These are phyloP conservation scores for Cladorrhinum sp. DNA, from an alignment of 2,329 filamentous ascomycete species.

Conservation along the genomic window DNA sequence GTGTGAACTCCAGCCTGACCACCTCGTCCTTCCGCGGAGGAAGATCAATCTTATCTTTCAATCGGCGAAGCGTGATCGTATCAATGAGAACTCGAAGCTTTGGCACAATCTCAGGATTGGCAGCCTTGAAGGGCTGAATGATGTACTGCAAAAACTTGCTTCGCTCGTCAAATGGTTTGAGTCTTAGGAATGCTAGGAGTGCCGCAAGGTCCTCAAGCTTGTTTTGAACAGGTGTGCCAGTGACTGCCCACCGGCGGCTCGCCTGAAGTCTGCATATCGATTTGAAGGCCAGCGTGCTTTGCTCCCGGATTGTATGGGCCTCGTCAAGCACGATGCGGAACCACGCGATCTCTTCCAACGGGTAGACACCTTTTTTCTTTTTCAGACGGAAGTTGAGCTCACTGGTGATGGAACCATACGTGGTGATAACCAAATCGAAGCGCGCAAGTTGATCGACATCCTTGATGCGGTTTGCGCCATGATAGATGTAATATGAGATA, in stretches of 20 bases:
- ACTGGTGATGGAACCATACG: slow-evolving; percentile 82
- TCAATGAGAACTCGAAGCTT: slow-evolving; percentile 88
- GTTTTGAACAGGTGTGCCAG: slow-evolving; percentile 93
- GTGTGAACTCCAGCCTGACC: slow-evolving; percentile 70
- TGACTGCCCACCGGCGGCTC: slow-evolving; percentile 90
- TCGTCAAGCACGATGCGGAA: slow-evolving; percentile 94
- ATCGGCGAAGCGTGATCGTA: slow-evolving; percentile 85
- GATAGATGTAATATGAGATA: slow-evolving; percentile 78
- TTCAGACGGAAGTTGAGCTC: slow-evolving; percentile 67
- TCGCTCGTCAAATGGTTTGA: slow-evolving; percentile 81
- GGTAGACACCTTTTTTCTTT: slow-evolving; percentile 56
- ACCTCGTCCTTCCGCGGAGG: slow-evolving; percentile 71
- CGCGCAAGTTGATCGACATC: slow-evolving; percentile 64
- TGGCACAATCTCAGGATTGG: slow-evolving; percentile 77
- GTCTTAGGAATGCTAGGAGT: slow-evolving; percentile 77
- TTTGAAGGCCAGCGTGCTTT: slow-evolving; percentile 76
- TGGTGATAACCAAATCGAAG: slow-evolving; percentile 86
- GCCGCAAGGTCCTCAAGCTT: slow-evolving; percentile 85
- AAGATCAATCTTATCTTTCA: slow-evolving; percentile 88
- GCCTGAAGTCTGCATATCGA: slow-evolving; percentile 78
- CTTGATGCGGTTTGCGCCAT: slow-evolving; percentile 73
- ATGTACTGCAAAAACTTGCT: slow-evolving; percentile 76
- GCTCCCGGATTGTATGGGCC: slow-evolving; percentile 90
- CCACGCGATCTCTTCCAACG: slow-evolving; percentile 79
- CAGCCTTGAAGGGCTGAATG: slow-evolving; percentile 79